Evolutionary conservation across 495 filamentous ascomycete species (phyloP).

Genomic region (Penicillium tannophilum): DNA sequence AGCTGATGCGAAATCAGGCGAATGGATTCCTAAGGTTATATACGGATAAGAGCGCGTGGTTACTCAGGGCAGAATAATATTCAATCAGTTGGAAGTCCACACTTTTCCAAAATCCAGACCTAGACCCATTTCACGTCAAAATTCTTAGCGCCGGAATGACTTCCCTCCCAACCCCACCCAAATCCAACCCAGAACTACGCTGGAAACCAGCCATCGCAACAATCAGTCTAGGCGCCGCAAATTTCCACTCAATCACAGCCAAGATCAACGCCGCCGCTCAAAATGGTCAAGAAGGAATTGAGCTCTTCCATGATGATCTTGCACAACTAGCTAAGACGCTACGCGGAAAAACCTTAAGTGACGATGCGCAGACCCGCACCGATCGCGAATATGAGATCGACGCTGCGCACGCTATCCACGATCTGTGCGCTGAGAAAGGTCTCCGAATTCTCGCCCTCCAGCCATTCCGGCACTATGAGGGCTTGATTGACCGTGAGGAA

Average conservation of each 20-base stretch:
- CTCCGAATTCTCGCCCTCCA: constrained; percentile 66
- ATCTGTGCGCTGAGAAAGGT: constrained; percentile 53
- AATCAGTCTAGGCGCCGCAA: constrained; percentile 24
- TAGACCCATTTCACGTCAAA: neutral
- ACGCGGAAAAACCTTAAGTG: constrained; percentile 6
- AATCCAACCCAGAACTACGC: constrained; percentile 10
- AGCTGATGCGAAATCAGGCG: constrained; percentile 5
- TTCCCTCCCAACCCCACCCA: constrained; percentile 20
- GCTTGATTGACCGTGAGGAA: constrained; percentile 56
- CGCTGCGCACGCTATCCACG: constrained; percentile 58
- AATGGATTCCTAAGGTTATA: neutral
- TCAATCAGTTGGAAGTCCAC: neutral
- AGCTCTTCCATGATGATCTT: constrained; percentile 34
- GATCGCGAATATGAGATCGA: constrained; percentile 32
- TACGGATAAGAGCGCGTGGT: neutral
- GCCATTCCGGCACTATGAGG: constrained; percentile 75
- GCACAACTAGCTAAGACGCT: constrained; percentile 25
- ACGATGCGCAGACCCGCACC: constrained; percentile 8
- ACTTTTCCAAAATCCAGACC: neutral
- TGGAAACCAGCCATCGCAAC: constrained; percentile 35
- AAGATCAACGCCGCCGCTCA: constrained; percentile 30
- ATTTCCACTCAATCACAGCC: constrained; percentile 22
- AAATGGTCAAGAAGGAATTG: constrained; percentile 25
- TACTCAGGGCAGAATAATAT: no score
- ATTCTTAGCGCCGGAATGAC: constrained; percentile 18